phyloP scores from a whole-genome alignment of 139 green algal species.

The Diplosphaera chodatii region DNA sequence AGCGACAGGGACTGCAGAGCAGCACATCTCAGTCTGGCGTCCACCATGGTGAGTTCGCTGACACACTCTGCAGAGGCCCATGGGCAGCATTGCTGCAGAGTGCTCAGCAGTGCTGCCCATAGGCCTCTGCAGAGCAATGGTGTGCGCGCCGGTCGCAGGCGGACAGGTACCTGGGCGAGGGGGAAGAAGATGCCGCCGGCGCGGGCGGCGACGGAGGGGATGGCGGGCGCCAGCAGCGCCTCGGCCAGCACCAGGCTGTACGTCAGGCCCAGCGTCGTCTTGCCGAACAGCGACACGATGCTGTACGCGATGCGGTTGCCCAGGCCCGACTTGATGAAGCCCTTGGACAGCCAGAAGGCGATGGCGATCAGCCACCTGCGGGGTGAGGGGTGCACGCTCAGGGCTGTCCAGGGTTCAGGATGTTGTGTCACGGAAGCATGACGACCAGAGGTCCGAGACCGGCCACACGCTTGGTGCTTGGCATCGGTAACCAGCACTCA shows the following conservation, averaged over 20 bases:
- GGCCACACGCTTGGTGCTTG: no score
- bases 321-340: constrained; percentile 98
- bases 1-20: constrained; percentile 74
- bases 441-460: no score
- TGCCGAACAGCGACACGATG: constrained; percentile 92
- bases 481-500: no score
- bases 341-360: constrained; percentile 95
- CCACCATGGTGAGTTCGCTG: no score
- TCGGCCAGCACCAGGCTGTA: constrained; percentile 95
- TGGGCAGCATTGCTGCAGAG: background rate
- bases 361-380: constrained; percentile 92
- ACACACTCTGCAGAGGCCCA: no score
- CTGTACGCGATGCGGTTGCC: constrained; percentile 95
- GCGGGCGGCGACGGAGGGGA: constrained; percentile 91
- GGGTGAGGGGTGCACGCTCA: background rate
- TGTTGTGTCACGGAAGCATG: no score
- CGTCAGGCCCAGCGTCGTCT: constrained; percentile 94
- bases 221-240: constrained; percentile 94
- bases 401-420: no score
- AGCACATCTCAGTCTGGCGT: no score
- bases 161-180: constrained; percentile 68
- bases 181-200: constrained; percentile 98
- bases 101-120: background rate
- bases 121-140: no score
- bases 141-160: no score